Conservation (phyloP, 305 asterid species). For the Rubia peregrina region DNA sequence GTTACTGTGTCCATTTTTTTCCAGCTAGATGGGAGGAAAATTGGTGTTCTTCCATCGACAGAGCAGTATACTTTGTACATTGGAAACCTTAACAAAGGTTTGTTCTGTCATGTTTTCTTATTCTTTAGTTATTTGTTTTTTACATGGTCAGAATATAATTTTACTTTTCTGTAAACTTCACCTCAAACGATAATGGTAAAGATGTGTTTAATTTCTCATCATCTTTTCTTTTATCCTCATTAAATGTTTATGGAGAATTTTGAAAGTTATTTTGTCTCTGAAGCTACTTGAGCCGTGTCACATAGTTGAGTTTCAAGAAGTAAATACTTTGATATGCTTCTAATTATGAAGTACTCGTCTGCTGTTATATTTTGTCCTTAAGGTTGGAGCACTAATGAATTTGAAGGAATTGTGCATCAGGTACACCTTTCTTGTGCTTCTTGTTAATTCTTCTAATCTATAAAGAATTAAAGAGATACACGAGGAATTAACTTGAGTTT, state of each 20-base stretch:
- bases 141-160: background rate
- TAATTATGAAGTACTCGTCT: background rate
- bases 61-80: conserved; percentile 69
- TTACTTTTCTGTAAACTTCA: background rate
- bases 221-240: background rate
- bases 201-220: background rate
- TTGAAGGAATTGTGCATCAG: conserved; percentile 65
- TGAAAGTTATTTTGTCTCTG: background rate
- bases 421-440: conserved; percentile 29
- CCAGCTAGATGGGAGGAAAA: conserved; percentile 83
- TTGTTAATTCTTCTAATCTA: background rate
- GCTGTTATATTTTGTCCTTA: conserved; percentile 19
- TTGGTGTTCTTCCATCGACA: conserved; percentile 76
- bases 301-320: background rate
- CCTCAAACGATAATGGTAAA: background rate
- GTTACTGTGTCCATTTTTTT: conserved; percentile 1
- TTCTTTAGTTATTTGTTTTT: conserved; percentile 7
- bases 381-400: conserved; percentile 87
- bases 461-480: background rate
- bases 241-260: background rate
- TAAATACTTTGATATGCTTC: background rate
- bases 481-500: background rate
- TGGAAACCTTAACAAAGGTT: conserved; percentile 90
- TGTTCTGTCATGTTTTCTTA: conserved; percentile 12
- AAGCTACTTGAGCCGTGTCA: background rate